These are phyloP conservation scores for Aspergillus niger DNA, from an alignment of 2,329 filamentous ascomycete genomes.

Conservation along the genomic window DNA sequence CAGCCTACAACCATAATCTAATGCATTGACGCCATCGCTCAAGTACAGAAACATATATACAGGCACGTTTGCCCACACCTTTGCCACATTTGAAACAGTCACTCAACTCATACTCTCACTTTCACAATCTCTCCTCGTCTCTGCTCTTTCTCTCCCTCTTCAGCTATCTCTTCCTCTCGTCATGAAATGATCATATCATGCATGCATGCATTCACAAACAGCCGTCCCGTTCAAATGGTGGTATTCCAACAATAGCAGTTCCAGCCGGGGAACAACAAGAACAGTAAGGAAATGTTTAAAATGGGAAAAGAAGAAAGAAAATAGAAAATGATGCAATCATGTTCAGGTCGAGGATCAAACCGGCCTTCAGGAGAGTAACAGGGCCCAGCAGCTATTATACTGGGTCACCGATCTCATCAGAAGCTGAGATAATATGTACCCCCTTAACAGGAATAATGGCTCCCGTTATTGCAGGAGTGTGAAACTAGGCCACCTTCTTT, in stretches of 20 bases:
- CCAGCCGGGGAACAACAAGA: constrained; percentile 24
- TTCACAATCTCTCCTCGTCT: not conserved
- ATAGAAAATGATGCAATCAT: constrained; percentile 5
- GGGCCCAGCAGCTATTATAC: not conserved
- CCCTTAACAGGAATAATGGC: not conserved
- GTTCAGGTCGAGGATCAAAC: not conserved
- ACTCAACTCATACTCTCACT: not conserved
- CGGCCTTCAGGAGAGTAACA: not conserved
- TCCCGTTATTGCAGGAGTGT: not conserved
- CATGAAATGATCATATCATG: constrained; percentile 11
- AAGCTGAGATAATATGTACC: not conserved
- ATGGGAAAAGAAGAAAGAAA: constrained; percentile 1
- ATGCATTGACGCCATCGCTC: constrained; percentile 2
- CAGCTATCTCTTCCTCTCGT: not conserved
- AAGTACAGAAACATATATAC: constrained; percentile 4
- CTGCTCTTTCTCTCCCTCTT: not conserved
- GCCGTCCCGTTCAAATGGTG: constrained; percentile 13
- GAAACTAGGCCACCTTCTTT: constrained; percentile 13
- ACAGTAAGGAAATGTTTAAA: not conserved
- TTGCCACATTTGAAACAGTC: not conserved
- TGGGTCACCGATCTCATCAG: not conserved
- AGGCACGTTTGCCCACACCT: constrained; percentile 7
- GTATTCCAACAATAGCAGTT: constrained; percentile 17
- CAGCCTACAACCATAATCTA: constrained; percentile 1
- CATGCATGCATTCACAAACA: constrained; percentile 3